Evolutionary conservation across 345 rosid species (phyloP).

Genomic region (Physaria fendleri): DNA sequence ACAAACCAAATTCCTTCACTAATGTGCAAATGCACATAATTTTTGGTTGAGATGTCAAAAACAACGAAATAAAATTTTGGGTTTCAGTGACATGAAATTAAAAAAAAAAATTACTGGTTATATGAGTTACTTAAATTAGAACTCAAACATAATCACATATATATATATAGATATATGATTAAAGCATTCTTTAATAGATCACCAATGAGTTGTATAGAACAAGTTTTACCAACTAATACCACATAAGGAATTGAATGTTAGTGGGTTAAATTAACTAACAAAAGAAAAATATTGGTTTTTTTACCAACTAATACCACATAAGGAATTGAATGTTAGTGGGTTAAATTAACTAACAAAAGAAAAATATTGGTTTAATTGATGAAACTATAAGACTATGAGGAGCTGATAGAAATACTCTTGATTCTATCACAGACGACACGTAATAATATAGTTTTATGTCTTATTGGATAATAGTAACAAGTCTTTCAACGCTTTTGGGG

Average conservation of each 20-base stretch:
- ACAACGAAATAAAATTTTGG: no score
- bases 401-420: not conserved
- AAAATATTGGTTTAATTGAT: not conserved
- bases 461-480: slow-evolving; percentile 11
- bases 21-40: no score
- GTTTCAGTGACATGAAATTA: no score
- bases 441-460: not conserved
- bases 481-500: slow-evolving; percentile 11
- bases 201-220: no score
- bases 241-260: not conserved
- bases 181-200: no score
- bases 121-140: no score
- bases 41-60: no score
- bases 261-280: not conserved
- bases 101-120: no score
- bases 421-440: not conserved
- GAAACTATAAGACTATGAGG: not conserved
- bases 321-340: not conserved
- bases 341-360: not conserved
- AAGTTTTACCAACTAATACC: not conserved
- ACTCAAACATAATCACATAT: no score
- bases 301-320: not conserved
- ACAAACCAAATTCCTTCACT: no score
- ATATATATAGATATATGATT: no score
- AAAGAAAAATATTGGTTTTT: not conserved